Percentiles rank a stretch among this genome's conserved stretches.
phyloP scores from a whole-genome alignment of 192 early-diverging fungal species.

The Podila epicladia region DNA sequence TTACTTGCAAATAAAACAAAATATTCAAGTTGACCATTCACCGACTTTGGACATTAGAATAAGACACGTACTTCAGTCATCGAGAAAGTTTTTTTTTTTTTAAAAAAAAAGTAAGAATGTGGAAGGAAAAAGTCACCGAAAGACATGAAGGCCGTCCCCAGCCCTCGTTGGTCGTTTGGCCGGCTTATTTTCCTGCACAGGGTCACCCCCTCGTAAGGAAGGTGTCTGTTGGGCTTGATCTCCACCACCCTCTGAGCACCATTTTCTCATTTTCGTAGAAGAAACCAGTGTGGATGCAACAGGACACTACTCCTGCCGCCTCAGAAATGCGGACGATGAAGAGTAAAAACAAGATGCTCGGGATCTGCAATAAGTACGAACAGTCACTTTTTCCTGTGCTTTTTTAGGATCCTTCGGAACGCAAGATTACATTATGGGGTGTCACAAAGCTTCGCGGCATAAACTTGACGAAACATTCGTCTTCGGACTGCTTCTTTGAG shows the following conservation, averaged over 20 bases:
- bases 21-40: no score
- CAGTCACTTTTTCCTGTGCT: no score
- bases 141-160: constrained; percentile 45
- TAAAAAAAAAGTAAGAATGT: constrained; percentile 8
- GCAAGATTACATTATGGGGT: no score
- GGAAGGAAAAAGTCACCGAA: constrained; percentile 31
- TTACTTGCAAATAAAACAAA: neutral
- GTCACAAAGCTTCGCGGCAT: no score
- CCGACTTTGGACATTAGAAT: neutral
- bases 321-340: neutral
- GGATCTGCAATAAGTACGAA: no score
- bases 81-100: neutral
- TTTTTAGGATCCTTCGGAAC: no score
- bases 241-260: constrained; percentile 1
- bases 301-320: neutral
- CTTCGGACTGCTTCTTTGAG: no score
- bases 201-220: neutral
- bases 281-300: neutral
- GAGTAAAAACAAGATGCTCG: no score
- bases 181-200: constrained; percentile 39
- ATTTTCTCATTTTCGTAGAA: neutral
- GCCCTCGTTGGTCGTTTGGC: constrained; percentile 23
- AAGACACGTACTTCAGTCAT: neutral
- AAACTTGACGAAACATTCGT: no score
- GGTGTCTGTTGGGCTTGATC: constrained; percentile 33